Evolutionary conservation across 2,329 filamentous ascomycete species (phyloP).

Genomic region (Harringtonia lauricola): DNA sequence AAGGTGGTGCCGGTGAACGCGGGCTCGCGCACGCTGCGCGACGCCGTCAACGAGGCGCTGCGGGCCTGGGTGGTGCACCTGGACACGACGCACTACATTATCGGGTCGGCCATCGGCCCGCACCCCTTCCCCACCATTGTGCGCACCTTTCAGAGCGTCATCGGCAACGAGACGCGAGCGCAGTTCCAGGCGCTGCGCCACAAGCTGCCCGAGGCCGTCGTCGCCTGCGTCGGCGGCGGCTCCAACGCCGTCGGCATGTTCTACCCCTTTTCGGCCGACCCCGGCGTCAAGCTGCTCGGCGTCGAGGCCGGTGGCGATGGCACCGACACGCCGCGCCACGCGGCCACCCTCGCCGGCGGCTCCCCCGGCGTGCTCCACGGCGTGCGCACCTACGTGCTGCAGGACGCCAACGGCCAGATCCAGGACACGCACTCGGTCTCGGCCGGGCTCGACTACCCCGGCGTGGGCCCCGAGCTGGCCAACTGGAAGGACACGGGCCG

Average conservation of each 20-base stretch:
- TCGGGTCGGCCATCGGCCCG: conserved; percentile 92
- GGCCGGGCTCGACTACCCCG: conserved; percentile 92
- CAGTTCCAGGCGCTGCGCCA: conserved; percentile 79
- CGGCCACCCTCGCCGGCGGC: conserved; percentile 77
- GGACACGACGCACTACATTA: conserved; percentile 94
- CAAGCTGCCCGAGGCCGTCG: conserved; percentile 88
- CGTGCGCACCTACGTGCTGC: conserved; percentile 89
- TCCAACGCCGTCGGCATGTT: conserved; percentile 98
- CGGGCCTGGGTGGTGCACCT: conserved; percentile 90
- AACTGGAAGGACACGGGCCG: conserved; percentile 86
- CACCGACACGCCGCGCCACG: conserved; percentile 73
- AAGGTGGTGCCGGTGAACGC: conserved; percentile 88
- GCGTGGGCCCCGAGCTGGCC: conserved; percentile 85
- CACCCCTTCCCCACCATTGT: conserved; percentile 98
- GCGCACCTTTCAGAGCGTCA: conserved; percentile 93
- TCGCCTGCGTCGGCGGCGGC: conserved; percentile 92
- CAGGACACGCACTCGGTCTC: conserved; percentile 92
- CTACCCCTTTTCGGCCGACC: conserved; percentile 84
- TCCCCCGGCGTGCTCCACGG: conserved; percentile 91
- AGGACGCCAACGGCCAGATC: conserved; percentile 89
- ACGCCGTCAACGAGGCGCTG: conserved; percentile 91
- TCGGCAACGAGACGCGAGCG: conserved; percentile 85
- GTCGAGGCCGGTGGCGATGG: conserved; percentile 95
- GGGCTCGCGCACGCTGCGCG: conserved; percentile 70
- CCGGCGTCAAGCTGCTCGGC: conserved; percentile 75